Evolutionary conservation across 345 rosid genomes (phyloP), one percentile per base, ranked within the genome.

Genomic region (Bruguiera sexangula): DNA sequence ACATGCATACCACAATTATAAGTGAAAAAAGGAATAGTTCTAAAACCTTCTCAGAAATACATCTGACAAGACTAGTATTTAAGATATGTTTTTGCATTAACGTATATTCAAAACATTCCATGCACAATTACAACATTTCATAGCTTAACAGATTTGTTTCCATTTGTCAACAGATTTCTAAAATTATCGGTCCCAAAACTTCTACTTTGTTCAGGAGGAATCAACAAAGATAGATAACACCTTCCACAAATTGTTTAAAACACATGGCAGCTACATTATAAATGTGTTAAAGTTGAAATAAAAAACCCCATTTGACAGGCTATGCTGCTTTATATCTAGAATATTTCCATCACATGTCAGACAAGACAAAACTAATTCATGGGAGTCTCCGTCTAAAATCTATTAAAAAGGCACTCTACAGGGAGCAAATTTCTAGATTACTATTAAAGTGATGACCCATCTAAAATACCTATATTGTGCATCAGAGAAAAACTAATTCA

Each of bases 1-100:
- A 83, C 10, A 54, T 51, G 52, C 63, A 72, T 8, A 55, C 3
- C 11, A 27, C 8, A 6, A 52, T 60, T 53, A 39, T 62, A 3
- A 56, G 66, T 30, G 65, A 32, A 62, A 65, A 57, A 37, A 46
- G 31, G 27, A 6, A n/a, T 34, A 39, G 24, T 51, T 61, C 43
- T 11, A 52, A 60, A 43, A 62, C 26, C 54, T 53, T 69, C 54
- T 27, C 9, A 53, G 51, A 34, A 64, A 9, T 27, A 16, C 22
- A 62, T 36, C 43, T n/a, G 66, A 43, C 59, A 65, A 37, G 16
- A 51, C 13, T 29, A 63, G 62, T 7, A 31, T 22, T 22, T 55
- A 22, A 5, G 27, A 11, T 55, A 16, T 3, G 19, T 15, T 13
- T 43, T 11, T 43, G 15, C 15, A 43, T 13, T 43, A 43, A 43